Conservation (phyloP, 2,329 filamentous ascomycete genomes). For the Fusarium virguliforme region DNA sequence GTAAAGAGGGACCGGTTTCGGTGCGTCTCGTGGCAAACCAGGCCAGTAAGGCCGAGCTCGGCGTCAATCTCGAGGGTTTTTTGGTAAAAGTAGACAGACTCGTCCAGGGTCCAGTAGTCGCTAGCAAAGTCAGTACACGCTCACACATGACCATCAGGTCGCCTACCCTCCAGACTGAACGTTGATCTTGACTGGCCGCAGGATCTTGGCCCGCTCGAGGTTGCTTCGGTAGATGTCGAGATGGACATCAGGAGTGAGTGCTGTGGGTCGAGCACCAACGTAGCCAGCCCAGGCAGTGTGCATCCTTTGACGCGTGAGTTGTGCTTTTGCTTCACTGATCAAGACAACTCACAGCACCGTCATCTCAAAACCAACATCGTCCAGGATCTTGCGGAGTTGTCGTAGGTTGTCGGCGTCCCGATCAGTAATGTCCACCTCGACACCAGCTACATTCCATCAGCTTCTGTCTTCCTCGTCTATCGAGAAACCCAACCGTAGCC, state of each 20-base stretch:
- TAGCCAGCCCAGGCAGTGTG: conserved; percentile 7
- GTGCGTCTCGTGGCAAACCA: background rate
- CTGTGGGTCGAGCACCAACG: background rate
- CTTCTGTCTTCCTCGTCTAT: fast-evolving
- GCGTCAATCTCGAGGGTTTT: background rate
- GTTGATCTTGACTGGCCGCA: conserved; percentile 5
- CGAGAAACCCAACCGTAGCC: conserved; percentile 27
- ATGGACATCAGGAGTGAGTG: background rate
- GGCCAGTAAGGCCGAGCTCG: background rate
- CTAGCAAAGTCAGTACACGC: background rate
- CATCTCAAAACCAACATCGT: conserved; percentile 2
- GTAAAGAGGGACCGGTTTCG: background rate
- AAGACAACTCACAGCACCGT: background rate
- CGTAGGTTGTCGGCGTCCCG: background rate
- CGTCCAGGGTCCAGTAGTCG: conserved; percentile 2
- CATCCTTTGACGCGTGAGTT: background rate
- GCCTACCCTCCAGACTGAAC: background rate
- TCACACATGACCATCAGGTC: background rate
- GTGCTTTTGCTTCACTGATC: background rate
- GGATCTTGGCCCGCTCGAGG: background rate
- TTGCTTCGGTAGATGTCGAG: background rate
- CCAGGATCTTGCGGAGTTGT: background rate
- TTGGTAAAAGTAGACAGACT: conserved; percentile 7
- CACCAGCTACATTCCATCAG: background rate
- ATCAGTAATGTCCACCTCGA: conserved; percentile 6